A percentile compares a stretch with the other conserved stretches of the same genome.
Conservation (phyloP, 2,329 filamentous ascomycete species). For the Paraphaeosphaeria sporulosa region DNA sequence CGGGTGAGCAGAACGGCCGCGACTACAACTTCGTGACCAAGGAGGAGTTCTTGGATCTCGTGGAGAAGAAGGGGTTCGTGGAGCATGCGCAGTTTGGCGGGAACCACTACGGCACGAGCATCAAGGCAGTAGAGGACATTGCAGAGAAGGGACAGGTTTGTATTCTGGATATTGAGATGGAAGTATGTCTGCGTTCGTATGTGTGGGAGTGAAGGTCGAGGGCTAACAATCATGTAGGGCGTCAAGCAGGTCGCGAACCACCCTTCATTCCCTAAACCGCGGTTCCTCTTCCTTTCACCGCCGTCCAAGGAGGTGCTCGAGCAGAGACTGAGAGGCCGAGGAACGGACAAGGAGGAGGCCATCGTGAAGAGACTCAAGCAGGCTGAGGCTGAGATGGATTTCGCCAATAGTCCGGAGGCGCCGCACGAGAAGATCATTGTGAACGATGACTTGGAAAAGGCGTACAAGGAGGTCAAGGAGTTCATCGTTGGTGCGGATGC, state of each 20-base stretch:
- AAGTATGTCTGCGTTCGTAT: constrained; percentile 60
- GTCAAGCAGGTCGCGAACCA: constrained; percentile 91
- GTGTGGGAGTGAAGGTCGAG: neutral
- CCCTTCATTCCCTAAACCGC: constrained; percentile 68
- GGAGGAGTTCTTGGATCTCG: constrained; percentile 59
- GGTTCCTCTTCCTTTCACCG: constrained; percentile 85
- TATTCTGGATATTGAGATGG: constrained; percentile 96
- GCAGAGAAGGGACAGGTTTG: constrained; percentile 75
- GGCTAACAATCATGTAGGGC: constrained; percentile 58
- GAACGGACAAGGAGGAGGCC: constrained; percentile 56
- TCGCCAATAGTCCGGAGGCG: constrained; percentile 48
- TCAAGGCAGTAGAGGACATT: constrained; percentile 79
- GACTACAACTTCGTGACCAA: constrained; percentile 77
- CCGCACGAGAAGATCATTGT: constrained; percentile 62
- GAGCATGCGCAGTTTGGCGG: constrained; percentile 87
- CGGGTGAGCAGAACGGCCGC: constrained; percentile 76
- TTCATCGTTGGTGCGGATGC: constrained; percentile 56
- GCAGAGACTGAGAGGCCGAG: constrained; percentile 56
- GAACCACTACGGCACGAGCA: constrained; percentile 87
- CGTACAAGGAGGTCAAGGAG: constrained; percentile 58
- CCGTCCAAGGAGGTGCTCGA: constrained; percentile 79
- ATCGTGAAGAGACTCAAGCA: constrained; percentile 58
- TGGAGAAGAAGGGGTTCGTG: constrained; percentile 74
- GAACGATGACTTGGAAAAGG: constrained; percentile 60
- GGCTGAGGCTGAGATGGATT: constrained; percentile 54